Base-by-base conservation (phyloP, 2,329 filamentous ascomycete species). In the Hypoxylon sp. region DNA sequence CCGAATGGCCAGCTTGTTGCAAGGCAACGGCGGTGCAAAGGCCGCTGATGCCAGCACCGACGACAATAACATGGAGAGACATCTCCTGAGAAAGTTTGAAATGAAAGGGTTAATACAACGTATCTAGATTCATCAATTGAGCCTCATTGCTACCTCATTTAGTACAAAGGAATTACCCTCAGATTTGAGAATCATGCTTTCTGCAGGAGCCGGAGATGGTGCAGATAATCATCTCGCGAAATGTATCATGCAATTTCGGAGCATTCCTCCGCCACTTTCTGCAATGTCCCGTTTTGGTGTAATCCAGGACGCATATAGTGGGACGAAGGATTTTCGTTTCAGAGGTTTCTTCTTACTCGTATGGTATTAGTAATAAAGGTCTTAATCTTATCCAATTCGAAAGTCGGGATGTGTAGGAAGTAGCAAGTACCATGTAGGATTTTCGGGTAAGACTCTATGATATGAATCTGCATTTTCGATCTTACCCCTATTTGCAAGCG, bases 41-140 rank as follows among this genome's bases (percentile, higher is more conserved):
- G n/a, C 77, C 76, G 11, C 73, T 69, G 45, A 79, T 76, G 3
- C 76, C 77, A 10, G 75, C 77, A 9, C 77, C 77, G 13, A 77
- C 71, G n/a, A 78, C 71, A 41, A 66, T 63, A 34, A 75, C 63
- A 38, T 70, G 45, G 9, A 75, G 65, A 23, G 73, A 53, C 74
- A 76, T 76, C 3, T 48, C 23, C 10, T 41, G 32, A 36, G 1
- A 19, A 32, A 50, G 21, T 45, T 9, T n/a, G 5, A 36, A 57
- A 30, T 21, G 21, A 30, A 46, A 11, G 1, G 34, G 14, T 11
- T 19, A n/a, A 21, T 41, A 11, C 3, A 25, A 17, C 51, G 7
- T 6, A 36, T 5, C 7, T 23, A 25, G 25, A 28, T 51, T 52
- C 52, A 52, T 46, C 14, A 25, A n/a, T 23, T n/a, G 2, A 17